Conservation (phyloP, 768 basidiomycete species). For the Vararia minispora region DNA sequence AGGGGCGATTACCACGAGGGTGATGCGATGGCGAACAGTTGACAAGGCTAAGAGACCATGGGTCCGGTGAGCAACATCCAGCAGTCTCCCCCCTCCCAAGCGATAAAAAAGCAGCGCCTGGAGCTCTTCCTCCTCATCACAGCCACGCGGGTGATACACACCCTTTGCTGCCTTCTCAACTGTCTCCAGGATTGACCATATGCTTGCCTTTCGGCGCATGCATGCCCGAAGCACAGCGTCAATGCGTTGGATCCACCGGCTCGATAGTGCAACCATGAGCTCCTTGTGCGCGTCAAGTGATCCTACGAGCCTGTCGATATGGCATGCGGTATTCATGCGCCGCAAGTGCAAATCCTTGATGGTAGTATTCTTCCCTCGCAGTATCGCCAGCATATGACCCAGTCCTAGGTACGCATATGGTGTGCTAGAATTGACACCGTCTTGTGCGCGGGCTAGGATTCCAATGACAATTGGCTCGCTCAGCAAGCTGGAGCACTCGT, state of each 20-base stretch:
- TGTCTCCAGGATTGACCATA: neutral
- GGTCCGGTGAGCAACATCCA: neutral
- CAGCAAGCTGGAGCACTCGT: neutral
- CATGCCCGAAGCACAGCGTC: neutral
- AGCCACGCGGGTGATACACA: neutral
- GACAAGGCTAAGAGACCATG: neutral
- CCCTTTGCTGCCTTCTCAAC: neutral
- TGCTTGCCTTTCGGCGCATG: neutral
- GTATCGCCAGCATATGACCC: neutral
- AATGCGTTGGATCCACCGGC: neutral
- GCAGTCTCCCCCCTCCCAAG: neutral
- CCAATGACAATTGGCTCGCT: neutral
- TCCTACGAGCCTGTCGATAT: neutral
- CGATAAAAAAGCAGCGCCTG: neutral
- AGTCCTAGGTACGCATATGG: neutral
- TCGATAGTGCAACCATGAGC: neutral
- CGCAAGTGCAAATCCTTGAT: neutral
- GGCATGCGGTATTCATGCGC: neutral
- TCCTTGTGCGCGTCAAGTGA: neutral
- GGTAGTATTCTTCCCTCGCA: neutral
- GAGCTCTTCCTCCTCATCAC: neutral
- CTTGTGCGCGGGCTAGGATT: neutral
- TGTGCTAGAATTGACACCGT: neutral
- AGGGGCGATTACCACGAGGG: neutral
- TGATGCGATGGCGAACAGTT: neutral